Percentiles rank a stretch among this genome's conserved stretches.
Evolutionary conservation across 148 eudicot genomes (phyloP).

Genomic region (Rhododendron ovatum): DNA sequence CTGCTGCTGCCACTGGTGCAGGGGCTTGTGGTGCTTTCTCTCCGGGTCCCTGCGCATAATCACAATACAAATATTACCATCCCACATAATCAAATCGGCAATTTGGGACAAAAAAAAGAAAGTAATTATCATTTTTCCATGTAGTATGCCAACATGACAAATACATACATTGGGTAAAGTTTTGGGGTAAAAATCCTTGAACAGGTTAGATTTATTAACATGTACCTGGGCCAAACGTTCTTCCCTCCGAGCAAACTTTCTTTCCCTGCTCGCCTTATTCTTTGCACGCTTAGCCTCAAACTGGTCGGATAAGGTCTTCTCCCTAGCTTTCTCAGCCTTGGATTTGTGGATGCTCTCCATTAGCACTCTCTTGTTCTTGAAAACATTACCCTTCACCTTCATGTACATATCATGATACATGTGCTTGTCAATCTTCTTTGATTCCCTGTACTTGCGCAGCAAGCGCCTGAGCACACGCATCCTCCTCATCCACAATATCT

Average conservation of each 20-base stretch:
- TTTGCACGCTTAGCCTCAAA: constrained; percentile 87
- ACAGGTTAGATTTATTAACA: not conserved
- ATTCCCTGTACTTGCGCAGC: constrained; percentile 75
- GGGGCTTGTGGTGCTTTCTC: constrained; percentile 44
- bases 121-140: not conserved
- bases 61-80: not conserved
- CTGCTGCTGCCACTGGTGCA: constrained; percentile 11
- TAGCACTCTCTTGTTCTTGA: constrained; percentile 75
- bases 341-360: constrained; percentile 90
- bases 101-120: not conserved
- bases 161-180: not conserved
- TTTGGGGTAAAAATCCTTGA: not conserved
- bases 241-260: constrained; percentile 69
- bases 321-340: constrained; percentile 92
- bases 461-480: constrained; percentile 79
- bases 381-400: constrained; percentile 88
- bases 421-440: constrained; percentile 90
- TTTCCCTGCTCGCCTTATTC: constrained; percentile 83
- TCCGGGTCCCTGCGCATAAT: constrained; percentile 42
- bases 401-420: constrained; percentile 94
- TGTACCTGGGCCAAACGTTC: constrained; percentile 63
- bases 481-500: constrained; percentile 81
- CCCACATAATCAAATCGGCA: not conserved
- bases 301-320: constrained; percentile 80
- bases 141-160: not conserved